Base-by-base conservation (phyloP, 2,329 filamentous ascomycete genomes). In the Xylaria multiplex region DNA sequence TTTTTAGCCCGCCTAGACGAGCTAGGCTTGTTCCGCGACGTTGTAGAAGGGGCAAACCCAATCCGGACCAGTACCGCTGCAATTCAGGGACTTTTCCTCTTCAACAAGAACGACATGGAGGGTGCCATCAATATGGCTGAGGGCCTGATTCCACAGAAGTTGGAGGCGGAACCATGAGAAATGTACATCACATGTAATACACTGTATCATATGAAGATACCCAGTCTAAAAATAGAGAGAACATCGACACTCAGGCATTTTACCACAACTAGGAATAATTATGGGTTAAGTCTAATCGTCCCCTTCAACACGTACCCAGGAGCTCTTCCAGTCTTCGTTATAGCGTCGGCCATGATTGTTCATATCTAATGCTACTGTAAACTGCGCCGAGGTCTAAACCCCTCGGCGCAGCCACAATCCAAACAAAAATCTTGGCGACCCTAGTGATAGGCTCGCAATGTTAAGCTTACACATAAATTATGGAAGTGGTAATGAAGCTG, bases 81-180 rank as follows among this genome's bases (percentile, higher is more conserved):
- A 24, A 88, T 99, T 35, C 96, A 99, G 79, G 96, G 96, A 0
- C 80, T 99, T 50, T 99, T 99, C 79, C 79, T 98, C 77, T 97
- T 96, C 78, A 96, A 98, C 80, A 99, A 99, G 81, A 91, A 90
- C 69, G 87, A 97, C 73, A 91, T 94, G 83, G 85, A 93, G 71
- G 93, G 95, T 1, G 95, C 95, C 14, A 94, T 98, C 70, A 81
- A 83, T 16, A 93, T 92, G 90, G 91, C 90, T 1, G 89, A 92
- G 68, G 87, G 85, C 1, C 80, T 93, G 64, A 85, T 90, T 37
- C 86, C 87, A 14, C 79, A 81, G 65, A 85, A 83, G 59, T 84
- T 87, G 70, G 86, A 88, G 75, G 79, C 84, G 0, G 83, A 82
- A 55, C 70, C 71, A 22, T 70, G 66, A 60, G 8, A 42, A 37